Evolutionary conservation across 2,329 filamentous ascomycete genomes (phyloP).

Genomic region (Sclerotinia glacialis): DNA sequence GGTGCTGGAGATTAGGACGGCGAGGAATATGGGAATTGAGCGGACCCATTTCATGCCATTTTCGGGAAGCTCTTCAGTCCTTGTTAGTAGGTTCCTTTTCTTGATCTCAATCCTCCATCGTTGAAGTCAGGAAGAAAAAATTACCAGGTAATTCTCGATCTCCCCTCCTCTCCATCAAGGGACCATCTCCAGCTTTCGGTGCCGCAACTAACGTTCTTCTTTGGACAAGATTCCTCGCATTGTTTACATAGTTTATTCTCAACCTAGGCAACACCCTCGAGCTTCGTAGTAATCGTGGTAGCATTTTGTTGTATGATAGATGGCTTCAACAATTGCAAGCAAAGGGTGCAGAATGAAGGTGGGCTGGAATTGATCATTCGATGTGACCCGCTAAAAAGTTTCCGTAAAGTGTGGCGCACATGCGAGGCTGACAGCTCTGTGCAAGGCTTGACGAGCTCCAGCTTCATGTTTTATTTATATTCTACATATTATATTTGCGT

Average conservation of each 20-base stretch:
- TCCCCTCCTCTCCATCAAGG: constrained; percentile 61
- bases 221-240: constrained; percentile 27
- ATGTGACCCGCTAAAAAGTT: constrained; percentile 22
- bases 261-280: constrained; percentile 30
- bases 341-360: background rate
- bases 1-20: constrained; percentile 66
- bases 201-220: constrained; percentile 53
- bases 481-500: background rate
- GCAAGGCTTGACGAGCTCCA: constrained; percentile 8
- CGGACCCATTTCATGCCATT: constrained; percentile 57
- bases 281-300: constrained; percentile 35
- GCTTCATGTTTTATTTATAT: background rate
- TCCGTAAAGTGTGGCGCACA: constrained; percentile 23
- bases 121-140: constrained; percentile 24
- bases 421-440: constrained; percentile 12
- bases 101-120: background rate
- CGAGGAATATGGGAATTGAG: constrained; percentile 77
- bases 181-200: constrained; percentile 58
- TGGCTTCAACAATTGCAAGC: background rate
- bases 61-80: constrained; percentile 32
- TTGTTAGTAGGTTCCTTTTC: background rate
- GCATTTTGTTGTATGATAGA: constrained; percentile 29
- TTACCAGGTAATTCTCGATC: constrained; percentile 66
- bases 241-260: constrained; percentile 22
- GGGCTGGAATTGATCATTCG: constrained; percentile 17